Base-by-base conservation (phyloP, 495 filamentous ascomycete genomes). In the Hypomontagnella monticulosa region DNA sequence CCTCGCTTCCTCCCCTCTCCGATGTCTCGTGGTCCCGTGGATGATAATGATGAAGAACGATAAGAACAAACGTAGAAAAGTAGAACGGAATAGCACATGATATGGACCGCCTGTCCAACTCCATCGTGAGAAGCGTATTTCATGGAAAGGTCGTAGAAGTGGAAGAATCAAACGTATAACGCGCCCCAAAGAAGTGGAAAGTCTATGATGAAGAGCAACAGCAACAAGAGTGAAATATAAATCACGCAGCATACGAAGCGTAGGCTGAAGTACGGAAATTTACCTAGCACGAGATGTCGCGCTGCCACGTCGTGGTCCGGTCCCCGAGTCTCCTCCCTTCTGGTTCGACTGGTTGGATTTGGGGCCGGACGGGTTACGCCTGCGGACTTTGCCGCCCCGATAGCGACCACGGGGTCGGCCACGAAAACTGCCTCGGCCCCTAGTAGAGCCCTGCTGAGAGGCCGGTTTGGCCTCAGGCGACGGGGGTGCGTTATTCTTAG, bases 351-450 rank as follows among this genome's bases (percentile, higher is more conserved):
- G 60, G 11, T 52, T 63, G 32, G 49, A 36, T 43, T 48, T 70
- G 3, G 63, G 38, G 33, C 46, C 61, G 18, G 71, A 46, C 33
- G 50, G 37, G 19, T 71, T 67, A 33, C 58, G 66, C 59, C 61
- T 59, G 40, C 63, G 66, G 32, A 54, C 61, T 18, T 63, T 62
- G 27, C 61, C 58, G 7, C 69, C 69, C 38, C 69, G 71, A 47
- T 67, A 72, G 8, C 71, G 69, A 30, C 69, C 69, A 18, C 71
- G 69, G 41, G 42, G 44, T 61, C 69, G 56, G 18, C 71, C 69
- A 3, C 71, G 69, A 15, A 53, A 54, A 14, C 49, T 52, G 23
- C 69, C 63, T 61, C 69, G 64, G 11, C 66, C 63, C 37, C 57
- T 68, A n/a, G 44, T 18, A 36, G 60, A 20, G n/a, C 53, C 62